A percentile compares a stretch with the other conserved stretches of the same genome.
These are phyloP conservation scores for Debaryomyces sp. DNA, from an alignment of 1,139 yeast genomes.

Conservation along the genomic window DNA sequence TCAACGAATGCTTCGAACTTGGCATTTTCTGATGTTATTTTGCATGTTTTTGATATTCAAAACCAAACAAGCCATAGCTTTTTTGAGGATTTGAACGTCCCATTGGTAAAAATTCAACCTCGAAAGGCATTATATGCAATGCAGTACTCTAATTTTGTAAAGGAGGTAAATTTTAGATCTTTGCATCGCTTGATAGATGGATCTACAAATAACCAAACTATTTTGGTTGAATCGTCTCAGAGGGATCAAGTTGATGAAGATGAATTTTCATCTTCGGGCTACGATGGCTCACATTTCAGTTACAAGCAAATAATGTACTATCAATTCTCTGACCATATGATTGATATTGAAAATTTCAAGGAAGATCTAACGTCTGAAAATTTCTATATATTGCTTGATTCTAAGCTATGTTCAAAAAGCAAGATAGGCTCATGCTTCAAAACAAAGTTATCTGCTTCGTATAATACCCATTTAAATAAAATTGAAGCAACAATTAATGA, in stretches of 20 bases:
- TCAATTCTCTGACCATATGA: conserved; percentile 62
- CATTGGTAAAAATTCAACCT: conserved; percentile 50
- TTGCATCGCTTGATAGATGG: conserved; percentile 62
- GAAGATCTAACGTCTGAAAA: conserved; percentile 5
- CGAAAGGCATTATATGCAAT: conserved; percentile 74
- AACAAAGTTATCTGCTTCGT: conserved; percentile 46
- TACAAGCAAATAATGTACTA: conserved; percentile 52
- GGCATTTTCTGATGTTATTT: conserved; percentile 59
- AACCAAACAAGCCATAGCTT: conserved; percentile 30
- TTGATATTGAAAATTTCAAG: conserved; percentile 30
- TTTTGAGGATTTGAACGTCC: conserved; percentile 30
- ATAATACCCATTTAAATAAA: conserved; percentile 41
- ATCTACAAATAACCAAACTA: conserved; percentile 50
- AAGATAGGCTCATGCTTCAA: conserved; percentile 45
- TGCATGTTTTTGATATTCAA: conserved; percentile 53
- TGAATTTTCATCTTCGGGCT: conserved; percentile 8
- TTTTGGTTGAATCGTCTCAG: conserved; percentile 52
- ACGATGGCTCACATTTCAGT: conserved; percentile 24
- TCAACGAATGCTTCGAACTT: conserved; percentile 46
- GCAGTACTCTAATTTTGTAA: conserved; percentile 66
- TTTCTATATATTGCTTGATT: conserved; percentile 24
- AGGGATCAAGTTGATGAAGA: conserved; percentile 43
- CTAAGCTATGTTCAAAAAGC: conserved; percentile 39
- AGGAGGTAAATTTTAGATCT: conserved; percentile 68
- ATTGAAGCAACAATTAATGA: conserved; percentile 32